Conservation (phyloP, 2,329 filamentous ascomycete genomes). For the Calonectria hongkongensis region DNA sequence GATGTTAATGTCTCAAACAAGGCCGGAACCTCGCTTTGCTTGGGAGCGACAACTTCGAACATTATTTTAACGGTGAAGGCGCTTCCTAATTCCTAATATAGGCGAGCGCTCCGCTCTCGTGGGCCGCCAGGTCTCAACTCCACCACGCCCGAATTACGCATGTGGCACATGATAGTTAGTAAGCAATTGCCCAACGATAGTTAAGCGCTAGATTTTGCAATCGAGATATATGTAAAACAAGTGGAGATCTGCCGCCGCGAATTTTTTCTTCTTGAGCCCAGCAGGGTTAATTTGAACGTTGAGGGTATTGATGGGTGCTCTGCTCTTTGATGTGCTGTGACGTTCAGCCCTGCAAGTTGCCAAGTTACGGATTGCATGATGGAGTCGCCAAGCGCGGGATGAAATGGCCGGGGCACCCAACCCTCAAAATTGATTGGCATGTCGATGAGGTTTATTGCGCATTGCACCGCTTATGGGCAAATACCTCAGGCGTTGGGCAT, state of each 20-base stretch:
- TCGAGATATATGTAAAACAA: not conserved
- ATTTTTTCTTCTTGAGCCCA: not conserved
- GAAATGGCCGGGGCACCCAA: conserved; percentile 8
- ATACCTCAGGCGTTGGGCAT: conserved; percentile 14
- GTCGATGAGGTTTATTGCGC: conserved; percentile 15
- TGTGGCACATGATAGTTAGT: conserved; percentile 2
- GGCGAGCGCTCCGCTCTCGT: not conserved
- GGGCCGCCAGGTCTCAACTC: not conserved
- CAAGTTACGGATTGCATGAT: not conserved
- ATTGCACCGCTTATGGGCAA: conserved; percentile 5
- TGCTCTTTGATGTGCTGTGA: not conserved
- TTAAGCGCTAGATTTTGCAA: not conserved
- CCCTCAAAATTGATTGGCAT: conserved; percentile 17
- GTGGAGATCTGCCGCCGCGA: not conserved
- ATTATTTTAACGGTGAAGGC: not conserved
- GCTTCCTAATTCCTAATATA: conserved; percentile 11
- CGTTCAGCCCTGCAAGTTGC: not conserved
- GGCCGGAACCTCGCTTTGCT: no score
- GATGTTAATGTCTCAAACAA: no score
- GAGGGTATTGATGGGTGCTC: not conserved
- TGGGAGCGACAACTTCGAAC: not conserved
- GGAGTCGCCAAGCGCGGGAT: conserved; percentile 19
- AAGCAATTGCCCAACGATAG: not conserved
- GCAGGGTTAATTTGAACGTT: not conserved
- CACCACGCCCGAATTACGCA: not conserved